A percentile compares a stretch with the other conserved stretches of the same genome.
Evolutionary conservation across 495 filamentous ascomycete species (phyloP).

Genomic region (Penicillium cinerascens): DNA sequence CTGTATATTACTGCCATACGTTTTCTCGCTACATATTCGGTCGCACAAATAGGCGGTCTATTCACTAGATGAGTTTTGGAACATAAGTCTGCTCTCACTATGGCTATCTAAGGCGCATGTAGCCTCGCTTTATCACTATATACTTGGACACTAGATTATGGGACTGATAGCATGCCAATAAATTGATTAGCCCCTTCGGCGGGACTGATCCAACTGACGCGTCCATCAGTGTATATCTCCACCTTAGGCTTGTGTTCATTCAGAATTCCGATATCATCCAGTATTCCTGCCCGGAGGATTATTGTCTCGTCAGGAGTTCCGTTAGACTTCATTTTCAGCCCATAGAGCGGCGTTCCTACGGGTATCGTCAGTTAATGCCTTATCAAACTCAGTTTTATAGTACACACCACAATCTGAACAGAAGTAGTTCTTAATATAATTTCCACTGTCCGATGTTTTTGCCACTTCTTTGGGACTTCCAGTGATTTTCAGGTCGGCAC

Average conservation of each 20-base stretch:
- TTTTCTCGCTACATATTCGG: no score
- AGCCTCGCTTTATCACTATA: neutral
- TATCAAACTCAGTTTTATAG: neutral
- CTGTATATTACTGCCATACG: no score
- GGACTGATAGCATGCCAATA: slow-evolving; percentile 18
- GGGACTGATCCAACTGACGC: slow-evolving; percentile 25
- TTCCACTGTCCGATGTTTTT: slow-evolving; percentile 37
- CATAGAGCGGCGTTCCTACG: slow-evolving; percentile 37
- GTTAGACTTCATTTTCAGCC: slow-evolving; percentile 12
- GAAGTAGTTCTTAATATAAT: slow-evolving; percentile 32
- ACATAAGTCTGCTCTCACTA: no score
- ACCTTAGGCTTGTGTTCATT: slow-evolving; percentile 22
- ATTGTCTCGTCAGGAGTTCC: slow-evolving; percentile 17
- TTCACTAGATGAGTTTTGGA: no score
- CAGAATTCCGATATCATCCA: slow-evolving; percentile 26
- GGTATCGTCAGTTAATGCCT: slow-evolving; percentile 5
- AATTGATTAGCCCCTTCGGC: slow-evolving; percentile 30
- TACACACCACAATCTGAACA: slow-evolving; percentile 38
- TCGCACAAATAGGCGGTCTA: no score
- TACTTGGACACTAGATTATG: neutral
- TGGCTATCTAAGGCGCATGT: slow-evolving; percentile 16
- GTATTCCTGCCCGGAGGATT: slow-evolving; percentile 35
- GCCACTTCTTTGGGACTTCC: slow-evolving; percentile 31
- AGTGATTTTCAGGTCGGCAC: slow-evolving; percentile 20
- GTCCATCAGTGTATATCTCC: slow-evolving; percentile 28